phyloP scores from a whole-genome alignment of 495 filamentous ascomycete genomes.

The Aspergillus haitiensis region DNA sequence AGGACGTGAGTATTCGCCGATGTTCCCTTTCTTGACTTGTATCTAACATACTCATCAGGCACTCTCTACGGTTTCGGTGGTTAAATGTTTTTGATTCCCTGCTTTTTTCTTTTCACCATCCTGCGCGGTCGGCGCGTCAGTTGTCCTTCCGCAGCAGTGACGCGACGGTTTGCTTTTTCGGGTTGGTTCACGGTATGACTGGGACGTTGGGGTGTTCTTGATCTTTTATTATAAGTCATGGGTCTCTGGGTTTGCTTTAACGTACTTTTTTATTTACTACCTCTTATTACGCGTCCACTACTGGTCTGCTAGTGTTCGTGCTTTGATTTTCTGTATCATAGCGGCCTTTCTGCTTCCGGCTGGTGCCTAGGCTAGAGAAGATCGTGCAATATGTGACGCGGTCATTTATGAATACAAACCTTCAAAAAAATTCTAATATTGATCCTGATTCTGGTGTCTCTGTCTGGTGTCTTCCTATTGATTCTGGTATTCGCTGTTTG shows the following conservation, averaged over 20 bases:
- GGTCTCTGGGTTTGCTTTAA: slow-evolving; percentile 52
- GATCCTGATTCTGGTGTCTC: background rate
- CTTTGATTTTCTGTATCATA: slow-evolving; percentile 52
- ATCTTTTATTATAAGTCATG: slow-evolving; percentile 49
- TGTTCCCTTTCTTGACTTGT: slow-evolving; percentile 22
- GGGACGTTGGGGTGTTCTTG: slow-evolving; percentile 56
- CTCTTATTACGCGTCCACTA: slow-evolving; percentile 43
- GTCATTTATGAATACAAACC: slow-evolving; percentile 48
- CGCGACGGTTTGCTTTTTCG: slow-evolving; percentile 44
- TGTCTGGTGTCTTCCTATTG: background rate
- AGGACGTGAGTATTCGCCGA: slow-evolving; percentile 62
- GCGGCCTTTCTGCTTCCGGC: slow-evolving; percentile 45
- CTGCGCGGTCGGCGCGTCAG: slow-evolving; percentile 40
- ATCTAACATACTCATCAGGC: slow-evolving; percentile 37
- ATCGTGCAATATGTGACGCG: slow-evolving; percentile 31
- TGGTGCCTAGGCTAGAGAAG: slow-evolving; percentile 42
- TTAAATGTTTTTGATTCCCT: slow-evolving; percentile 57
- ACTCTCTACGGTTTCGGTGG: slow-evolving; percentile 99
- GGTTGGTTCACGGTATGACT: slow-evolving; percentile 52
- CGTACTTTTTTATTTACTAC: slow-evolving; percentile 39
- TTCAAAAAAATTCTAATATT: slow-evolving; percentile 25
- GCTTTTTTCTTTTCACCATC: slow-evolving; percentile 34
- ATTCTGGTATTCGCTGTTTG: background rate
- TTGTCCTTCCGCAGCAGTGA: slow-evolving; percentile 36
- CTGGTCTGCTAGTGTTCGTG: slow-evolving; percentile 47